Evolutionary conservation across 176 grass and related monocot species (phyloP), one percentile per base, ranked within the genome.

Genomic region (Oryza nivara): DNA sequence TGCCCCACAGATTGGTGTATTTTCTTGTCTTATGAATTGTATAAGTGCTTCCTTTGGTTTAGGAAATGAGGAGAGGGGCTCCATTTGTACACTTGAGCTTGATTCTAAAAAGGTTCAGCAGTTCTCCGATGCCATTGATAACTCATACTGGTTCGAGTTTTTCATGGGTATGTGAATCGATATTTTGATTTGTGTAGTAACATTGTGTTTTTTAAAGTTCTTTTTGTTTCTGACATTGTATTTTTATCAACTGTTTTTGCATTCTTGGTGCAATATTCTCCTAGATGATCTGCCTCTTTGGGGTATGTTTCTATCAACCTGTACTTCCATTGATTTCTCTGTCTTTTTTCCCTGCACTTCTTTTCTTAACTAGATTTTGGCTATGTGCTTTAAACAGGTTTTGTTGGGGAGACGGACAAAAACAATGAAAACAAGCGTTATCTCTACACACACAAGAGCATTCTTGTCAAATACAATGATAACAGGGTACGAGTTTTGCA

Each of bases 201-300:
- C 81, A 66, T 76, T 19, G 60, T 86, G 52, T 70, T 79, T 83
- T 69, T 14, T 13, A 19, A 32, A 40, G 40, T 67, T 11, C n/a
- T 83, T 72, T 12, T 47, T 61, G 78, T 71, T 89, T 78, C 65
- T 92, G 36, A 83, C 83, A 79, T 46, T 49, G 8, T 76, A 80
- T 36, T 89, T 30, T 30, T 89, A 14, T 68, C n/a, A 40, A 35
- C 58, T 77, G 0, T 32, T 65, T 77, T 41, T 86, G 17, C 40
- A 56, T 82, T 78, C 49, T 78, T 91, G 58, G 65, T 75, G 85
- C 68, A 20, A 48, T 68, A 28, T 75, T 41, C 80, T 72, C 19
- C 80, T 78, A 98, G 96, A 98, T 89, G 96, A 95, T 84, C 87
- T 98, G 85, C 96, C 96, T 86, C 88, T 98, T 75, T 95, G 93